A percentile compares a stretch with the other conserved stretches of the same genome.
Conservation (phyloP, 345 rosid genomes). For the Nasturtium officinale region DNA sequence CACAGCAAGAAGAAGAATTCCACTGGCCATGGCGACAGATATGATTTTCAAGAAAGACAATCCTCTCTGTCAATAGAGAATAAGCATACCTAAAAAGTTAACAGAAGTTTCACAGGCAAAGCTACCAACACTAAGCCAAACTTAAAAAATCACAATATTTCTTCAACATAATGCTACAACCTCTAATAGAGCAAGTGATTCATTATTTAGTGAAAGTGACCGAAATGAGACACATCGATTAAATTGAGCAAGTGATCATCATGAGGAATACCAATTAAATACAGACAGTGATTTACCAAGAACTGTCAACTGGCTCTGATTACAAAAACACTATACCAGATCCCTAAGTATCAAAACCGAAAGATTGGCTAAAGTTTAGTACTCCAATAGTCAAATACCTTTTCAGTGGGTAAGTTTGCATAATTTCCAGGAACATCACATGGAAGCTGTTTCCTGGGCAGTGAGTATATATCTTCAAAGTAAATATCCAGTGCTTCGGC, state of each 20-base stretch:
- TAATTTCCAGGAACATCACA: conserved; percentile 50
- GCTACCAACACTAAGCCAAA: conserved; percentile 6
- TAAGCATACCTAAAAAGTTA: neutral
- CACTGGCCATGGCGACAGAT: conserved; percentile 62
- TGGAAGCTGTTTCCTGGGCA: conserved; percentile 67
- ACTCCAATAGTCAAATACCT: conserved; percentile 51
- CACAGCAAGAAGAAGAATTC: conserved; percentile 58
- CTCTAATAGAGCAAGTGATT: neutral
- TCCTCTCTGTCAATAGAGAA: conserved; percentile 55
- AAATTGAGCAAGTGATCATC: conserved; percentile 5
- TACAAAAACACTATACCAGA: neutral
- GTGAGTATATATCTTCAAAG: conserved; percentile 80
- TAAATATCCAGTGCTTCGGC: conserved; percentile 78
- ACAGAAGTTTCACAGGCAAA: neutral
- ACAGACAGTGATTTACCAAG: conserved; percentile 2
- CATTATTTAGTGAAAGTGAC: neutral
- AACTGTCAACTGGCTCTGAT: neutral
- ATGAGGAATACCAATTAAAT: neutral
- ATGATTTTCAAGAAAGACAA: conserved; percentile 56
- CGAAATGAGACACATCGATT: neutral
- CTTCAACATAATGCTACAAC: neutral
- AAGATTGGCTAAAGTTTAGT: neutral
- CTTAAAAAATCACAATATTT: neutral
- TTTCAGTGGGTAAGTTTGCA: conserved; percentile 53
- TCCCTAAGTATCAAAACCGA: neutral